Percentiles rank a stretch among this genome's conserved stretches.
These are phyloP conservation scores for Brassica hybrid DNA, from an alignment of 441 rosid species.

Conservation along the genomic window DNA sequence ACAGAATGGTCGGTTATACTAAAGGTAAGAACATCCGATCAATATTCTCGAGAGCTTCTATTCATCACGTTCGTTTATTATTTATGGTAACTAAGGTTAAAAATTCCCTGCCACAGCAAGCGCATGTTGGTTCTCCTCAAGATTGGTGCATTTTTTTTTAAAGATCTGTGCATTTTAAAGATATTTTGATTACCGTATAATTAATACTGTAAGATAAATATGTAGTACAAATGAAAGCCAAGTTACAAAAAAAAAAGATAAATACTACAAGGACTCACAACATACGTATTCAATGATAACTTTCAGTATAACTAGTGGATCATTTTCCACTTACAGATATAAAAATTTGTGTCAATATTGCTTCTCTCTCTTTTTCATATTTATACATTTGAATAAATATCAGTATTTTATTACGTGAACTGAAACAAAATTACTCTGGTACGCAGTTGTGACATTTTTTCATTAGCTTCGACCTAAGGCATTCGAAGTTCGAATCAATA, in stretches of 20 bases:
- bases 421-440: not conserved
- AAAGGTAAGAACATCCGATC: slow-evolving; percentile 23
- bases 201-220: not conserved
- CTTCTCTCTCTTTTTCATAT: not conserved
- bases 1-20: slow-evolving; percentile 33
- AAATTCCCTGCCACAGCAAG: slow-evolving; percentile 29
- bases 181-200: slow-evolving; percentile 3
- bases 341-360: not conserved
- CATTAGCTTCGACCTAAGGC: not conserved
- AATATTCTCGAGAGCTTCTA: slow-evolving; percentile 36
- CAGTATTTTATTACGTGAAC: not conserved
- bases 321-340: not conserved
- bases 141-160: slow-evolving; percentile 26
- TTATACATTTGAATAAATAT: not conserved
- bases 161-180: slow-evolving; percentile 16
- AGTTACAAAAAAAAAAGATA: too few relatives aligned
- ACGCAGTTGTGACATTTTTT: not conserved
- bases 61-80: slow-evolving; percentile 15
- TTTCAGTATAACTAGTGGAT: not conserved
- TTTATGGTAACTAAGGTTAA: not conserved
- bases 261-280: too few relatives aligned
- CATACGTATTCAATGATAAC: too few relatives aligned
- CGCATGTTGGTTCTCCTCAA: slow-evolving; percentile 43
- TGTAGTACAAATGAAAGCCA: too few relatives aligned
- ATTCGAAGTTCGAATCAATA: not conserved